Base-by-base conservation (phyloP, 1,139 yeast genomes). In the Yarrowia galli region DNA sequence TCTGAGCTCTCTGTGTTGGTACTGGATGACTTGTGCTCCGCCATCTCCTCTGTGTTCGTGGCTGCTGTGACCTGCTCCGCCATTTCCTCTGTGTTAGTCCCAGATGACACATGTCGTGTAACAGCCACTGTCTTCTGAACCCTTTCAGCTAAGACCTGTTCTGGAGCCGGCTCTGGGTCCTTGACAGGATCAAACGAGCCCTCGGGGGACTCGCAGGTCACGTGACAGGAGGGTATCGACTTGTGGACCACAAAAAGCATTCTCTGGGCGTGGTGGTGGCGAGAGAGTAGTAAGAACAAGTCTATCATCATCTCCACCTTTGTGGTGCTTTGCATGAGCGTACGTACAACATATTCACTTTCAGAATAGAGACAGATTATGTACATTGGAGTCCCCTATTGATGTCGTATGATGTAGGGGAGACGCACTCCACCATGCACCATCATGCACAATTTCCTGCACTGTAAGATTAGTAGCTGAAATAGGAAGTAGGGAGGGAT, bases 131-230 rank as follows among this genome's bases (percentile, higher is more conserved):
- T 25, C 12, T 43, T 20, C 16, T 22, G 49, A 4, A 22, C 32
- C 6, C 49, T 12, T 12, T 45, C 49, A 22, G 49, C 46, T 12
- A 42, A 16, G 10, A 16, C 46, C 16, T 20, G 5, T 10, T 42
- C 23, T 2, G 43, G 43, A 9, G 46, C 12, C 23, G 23, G 25
- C 7, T n/a, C 25, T 16, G 40, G 23, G 10, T 18, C 43, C 7
- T 40, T 40, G 16, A 32, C n/a, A 9, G 16, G 23, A n/a, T 25
- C 56, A 20, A 35, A 18, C 7, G 25, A 10, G 13, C 48, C 56
- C 8, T 28, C 25, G 13, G 58, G 42, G 2, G 58, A 36, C 60
- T 36, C 60, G 22, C 32, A 15, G 10, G 60, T 53, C 35, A 53
- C 60, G 15, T 53, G 45, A 23, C 45, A 36, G 1, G 45, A 53